A percentile compares a stretch with the other conserved stretches of the same genome.
Evolutionary conservation across 768 basidiomycete genomes (phyloP).

Genomic region (Rhodotorula sphaerocarpa): DNA sequence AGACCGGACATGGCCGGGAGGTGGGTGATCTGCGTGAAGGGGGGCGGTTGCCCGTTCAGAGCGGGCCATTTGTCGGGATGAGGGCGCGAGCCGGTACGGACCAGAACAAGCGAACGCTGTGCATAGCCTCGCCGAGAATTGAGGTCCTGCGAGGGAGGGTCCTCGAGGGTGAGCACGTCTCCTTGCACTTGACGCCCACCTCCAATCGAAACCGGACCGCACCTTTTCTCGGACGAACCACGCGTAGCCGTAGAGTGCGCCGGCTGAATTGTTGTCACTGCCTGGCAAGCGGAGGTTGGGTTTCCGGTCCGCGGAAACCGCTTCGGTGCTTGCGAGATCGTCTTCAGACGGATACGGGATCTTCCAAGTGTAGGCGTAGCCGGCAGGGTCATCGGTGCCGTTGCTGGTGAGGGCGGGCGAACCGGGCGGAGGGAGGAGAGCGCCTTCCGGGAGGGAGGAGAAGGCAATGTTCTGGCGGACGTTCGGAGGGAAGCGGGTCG

Average conservation of each 20-base stretch:
- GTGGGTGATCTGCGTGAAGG: constrained; percentile 49
- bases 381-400: too few species aligned
- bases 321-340: not conserved
- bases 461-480: constrained; percentile 25
- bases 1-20: constrained; percentile 59
- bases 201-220: not conserved
- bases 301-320: not conserved
- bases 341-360: constrained; percentile 18
- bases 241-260: constrained; percentile 24
- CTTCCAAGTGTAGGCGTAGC: constrained; percentile 24
- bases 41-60: not conserved
- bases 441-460: constrained; percentile 30
- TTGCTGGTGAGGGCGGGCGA: not conserved
- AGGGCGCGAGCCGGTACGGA: not conserved
- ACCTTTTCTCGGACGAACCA: constrained; percentile 32
- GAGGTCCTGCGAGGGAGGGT: constrained; percentile 51
- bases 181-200: too few species aligned
- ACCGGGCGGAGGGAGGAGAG: constrained; percentile 4
- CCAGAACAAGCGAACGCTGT: constrained; percentile 69
- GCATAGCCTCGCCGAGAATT: constrained; percentile 64
- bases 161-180: not conserved
- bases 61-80: not conserved
- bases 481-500: not conserved
- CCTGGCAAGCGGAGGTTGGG: not conserved
- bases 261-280: not conserved